Base-by-base conservation (phyloP, 2,329 filamentous ascomycete genomes). In the Fonsecaea erecta region DNA sequence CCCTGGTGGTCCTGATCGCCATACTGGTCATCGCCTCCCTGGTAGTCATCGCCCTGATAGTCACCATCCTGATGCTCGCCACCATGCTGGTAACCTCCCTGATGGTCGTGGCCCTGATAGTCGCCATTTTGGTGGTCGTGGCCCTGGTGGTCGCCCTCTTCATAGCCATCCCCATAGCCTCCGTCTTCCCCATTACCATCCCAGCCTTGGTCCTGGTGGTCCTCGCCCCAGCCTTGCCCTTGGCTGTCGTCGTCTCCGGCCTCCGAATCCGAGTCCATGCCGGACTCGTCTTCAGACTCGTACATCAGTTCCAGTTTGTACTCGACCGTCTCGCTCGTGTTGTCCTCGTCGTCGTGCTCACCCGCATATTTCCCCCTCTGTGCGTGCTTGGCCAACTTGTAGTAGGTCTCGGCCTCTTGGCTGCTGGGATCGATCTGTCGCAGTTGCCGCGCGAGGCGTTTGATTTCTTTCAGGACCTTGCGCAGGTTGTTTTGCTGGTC, bases 281-380 rank as follows among this genome's bases (percentile, higher is more conserved):
- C 48, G 12, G 48, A 52, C 1, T 52, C 48, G 21, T 52, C 48
- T n/a, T 55, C 52, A 32, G 18, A 32, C 35, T 55, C 30, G 0
- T 11, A 14, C 32, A 30, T 32, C 32, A 32, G 21, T 1, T 55
- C 24, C 0, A 12, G 9, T 12, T 37, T 37, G 12, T 14, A 37
- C 35, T 37, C n/a, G n/a, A n/a, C n/a, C n/a, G n/a, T n/a, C n/a
- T n/a, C n/a, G n/a, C n/a, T n/a, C n/a, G n/a, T n/a, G n/a, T n/a
- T n/a, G n/a, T n/a, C n/a, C n/a, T n/a, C n/a, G n/a, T n/a, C n/a
- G n/a, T n/a, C 35, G 35, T 14, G 11, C 35, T 37, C 12, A 14
- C n/a, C n/a, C n/a, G n/a, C n/a, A n/a, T 55, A 55, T 32, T 34
- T 55, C 16, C 52, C 52, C 52, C 32, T 55, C 8, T 55, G 52